Percentiles rank a stretch among this genome's conserved stretches.
These are phyloP conservation scores for Lithohypha guttulata DNA, from an alignment of 2,329 filamentous ascomycete genomes.

Conservation along the genomic window DNA sequence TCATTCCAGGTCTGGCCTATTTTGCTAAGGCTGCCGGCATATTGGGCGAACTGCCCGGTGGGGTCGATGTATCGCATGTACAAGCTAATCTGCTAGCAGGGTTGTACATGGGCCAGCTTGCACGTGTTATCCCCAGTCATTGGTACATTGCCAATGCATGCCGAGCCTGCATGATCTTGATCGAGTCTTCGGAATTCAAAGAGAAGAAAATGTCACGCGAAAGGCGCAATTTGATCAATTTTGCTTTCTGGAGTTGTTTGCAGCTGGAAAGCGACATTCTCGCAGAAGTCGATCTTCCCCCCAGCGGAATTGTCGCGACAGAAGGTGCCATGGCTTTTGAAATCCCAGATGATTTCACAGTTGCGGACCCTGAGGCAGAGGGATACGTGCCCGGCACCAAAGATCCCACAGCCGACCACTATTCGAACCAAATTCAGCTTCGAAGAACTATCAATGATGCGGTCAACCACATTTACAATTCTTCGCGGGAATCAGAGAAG, in stretches of 20 bases:
- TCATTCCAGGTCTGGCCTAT: slow-evolving; percentile 81
- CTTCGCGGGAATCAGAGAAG: slow-evolving; percentile 37
- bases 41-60: slow-evolving; percentile 67
- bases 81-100: slow-evolving; percentile 77
- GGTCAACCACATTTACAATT: slow-evolving; percentile 26
- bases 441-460: slow-evolving; percentile 32
- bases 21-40: slow-evolving; percentile 81
- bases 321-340: slow-evolving; percentile 3
- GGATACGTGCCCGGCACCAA: too few species aligned
- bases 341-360: slow-evolving; percentile 33
- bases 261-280: slow-evolving; percentile 92
- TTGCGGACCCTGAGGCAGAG: slow-evolving; percentile 29
- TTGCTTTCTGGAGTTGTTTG: slow-evolving; percentile 87
- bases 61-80: slow-evolving; percentile 69
- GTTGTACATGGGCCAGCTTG: slow-evolving; percentile 80
- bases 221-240: slow-evolving; percentile 46
- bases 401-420: slow-evolving; percentile 31
- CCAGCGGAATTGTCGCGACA: slow-evolving; percentile 46
- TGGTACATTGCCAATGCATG: slow-evolving; percentile 55
- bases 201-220: slow-evolving; percentile 12
- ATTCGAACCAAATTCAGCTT: slow-evolving; percentile 51
- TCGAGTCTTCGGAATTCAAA: slow-evolving; percentile 46
- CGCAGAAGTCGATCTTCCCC: slow-evolving; percentile 66
- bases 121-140: slow-evolving; percentile 76
- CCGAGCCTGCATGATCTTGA: slow-evolving; percentile 55